A percentile compares a stretch with the other conserved stretches of the same genome.
These are phyloP conservation scores for Cercophora newfieldiana DNA, from an alignment of 495 filamentous ascomycete species.

Conservation along the genomic window DNA sequence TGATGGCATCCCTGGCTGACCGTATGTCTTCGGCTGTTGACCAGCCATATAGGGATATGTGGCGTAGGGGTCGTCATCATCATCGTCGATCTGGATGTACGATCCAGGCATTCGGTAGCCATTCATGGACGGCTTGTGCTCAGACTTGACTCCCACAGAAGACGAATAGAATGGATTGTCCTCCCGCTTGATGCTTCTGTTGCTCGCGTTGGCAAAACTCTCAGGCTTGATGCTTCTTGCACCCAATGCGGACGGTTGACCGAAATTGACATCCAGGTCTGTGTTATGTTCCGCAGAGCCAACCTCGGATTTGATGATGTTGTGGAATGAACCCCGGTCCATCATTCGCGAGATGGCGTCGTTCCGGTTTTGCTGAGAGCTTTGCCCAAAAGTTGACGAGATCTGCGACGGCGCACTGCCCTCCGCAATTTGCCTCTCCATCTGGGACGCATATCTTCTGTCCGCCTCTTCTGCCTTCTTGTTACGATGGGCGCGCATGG, in stretches of 20 bases:
- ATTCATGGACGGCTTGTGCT: neutral
- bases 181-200: neutral
- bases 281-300: neutral
- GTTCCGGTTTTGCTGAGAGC: neutral
- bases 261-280: neutral
- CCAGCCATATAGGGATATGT: neutral
- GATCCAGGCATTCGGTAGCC: neutral
- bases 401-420: neutral
- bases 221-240: slow-evolving; percentile 10
- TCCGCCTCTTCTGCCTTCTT: slow-evolving; percentile 22
- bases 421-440: neutral
- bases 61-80: neutral
- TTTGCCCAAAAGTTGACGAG: neutral
- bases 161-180: neutral
- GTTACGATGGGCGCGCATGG: slow-evolving; percentile 16
- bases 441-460: slow-evolving; percentile 19
- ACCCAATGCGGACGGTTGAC: neutral
- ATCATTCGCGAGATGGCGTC: neutral
- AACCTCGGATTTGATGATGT: neutral
- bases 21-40: neutral
- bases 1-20: neutral
- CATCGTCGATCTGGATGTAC: neutral
- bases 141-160: neutral
- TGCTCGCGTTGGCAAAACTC: neutral
- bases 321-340: neutral